Evolutionary conservation across 495 filamentous ascomycete species (phyloP), one percentile per base, ranked within the genome.

Genomic region (Podospora conica): DNA sequence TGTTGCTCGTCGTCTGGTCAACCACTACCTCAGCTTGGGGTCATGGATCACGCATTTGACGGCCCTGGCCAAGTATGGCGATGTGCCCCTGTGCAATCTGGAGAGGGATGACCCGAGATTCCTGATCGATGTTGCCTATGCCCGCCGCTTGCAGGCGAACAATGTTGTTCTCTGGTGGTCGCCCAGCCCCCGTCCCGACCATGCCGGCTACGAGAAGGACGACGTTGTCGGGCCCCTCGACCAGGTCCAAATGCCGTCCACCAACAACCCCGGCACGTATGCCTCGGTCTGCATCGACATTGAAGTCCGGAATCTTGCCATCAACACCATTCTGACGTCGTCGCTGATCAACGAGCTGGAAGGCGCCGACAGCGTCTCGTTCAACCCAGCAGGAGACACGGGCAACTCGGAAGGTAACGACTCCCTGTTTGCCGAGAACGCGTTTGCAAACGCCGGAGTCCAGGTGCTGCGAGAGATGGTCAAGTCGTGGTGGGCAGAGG

Each of bases 121-220:
- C 74, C 78, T 98, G 61, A 98, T 99, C 71, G 95, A 99, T 73
- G 86, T 99, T 55, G 91, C 95, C 3, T 99, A 98, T 76, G 95
- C 95, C 1, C 80, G 95, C 60, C 87, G 96, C 11, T 79, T 99
- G 60, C 92, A 95, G 71, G 88, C 90, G 69, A 96, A 93, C 71
- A 93, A 93, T 67, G 91, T 99, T 7, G 90, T 99, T 18, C 83
- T 99, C n/a, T 99, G 95, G 95, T 99, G 95, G 95, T 97, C 93
- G 31, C 82, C 83, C 12, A 88, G 86, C 27, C 86, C 95, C 7
- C 85, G 86, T 61, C 95, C 96, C 25, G 95, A 99, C 70, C 95
- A 99, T 79, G 95, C 94, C 61, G 95, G 94, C 9, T 91, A 96
- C 75, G 95, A 99, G 75, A 91, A 90, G 69, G 95, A 99, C 75